Conservation (phyloP, 345 rosid species). For the Psidium guajava region DNA sequence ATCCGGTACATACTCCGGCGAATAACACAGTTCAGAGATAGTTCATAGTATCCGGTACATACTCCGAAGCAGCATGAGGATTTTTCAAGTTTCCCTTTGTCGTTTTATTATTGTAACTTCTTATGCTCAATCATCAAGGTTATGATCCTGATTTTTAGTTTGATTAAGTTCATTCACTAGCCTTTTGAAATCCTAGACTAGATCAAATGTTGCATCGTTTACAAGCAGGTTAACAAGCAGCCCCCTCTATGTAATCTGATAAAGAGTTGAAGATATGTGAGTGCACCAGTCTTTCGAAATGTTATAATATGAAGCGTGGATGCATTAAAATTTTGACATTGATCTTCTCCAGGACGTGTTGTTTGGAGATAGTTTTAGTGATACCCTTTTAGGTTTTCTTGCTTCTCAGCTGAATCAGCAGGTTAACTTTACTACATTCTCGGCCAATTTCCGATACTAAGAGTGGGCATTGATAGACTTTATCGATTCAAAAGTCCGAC, state of each 20-base stretch:
- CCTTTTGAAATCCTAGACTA: neutral
- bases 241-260: neutral
- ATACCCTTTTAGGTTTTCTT: neutral
- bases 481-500: neutral
- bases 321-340: neutral
- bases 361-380: neutral
- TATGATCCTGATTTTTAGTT: neutral
- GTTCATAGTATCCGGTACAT: neutral
- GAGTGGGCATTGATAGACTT: neutral
- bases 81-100: neutral
- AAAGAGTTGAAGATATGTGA: neutral
- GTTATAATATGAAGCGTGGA: neutral
- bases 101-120: neutral
- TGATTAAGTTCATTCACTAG: neutral
- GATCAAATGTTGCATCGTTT: neutral
- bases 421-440: neutral
- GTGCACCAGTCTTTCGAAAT: neutral
- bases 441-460: neutral
- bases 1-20: neutral
- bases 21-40: neutral
- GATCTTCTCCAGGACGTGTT: neutral
- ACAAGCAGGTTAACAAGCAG: neutral
- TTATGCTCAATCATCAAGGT: neutral
- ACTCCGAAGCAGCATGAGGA: neutral
- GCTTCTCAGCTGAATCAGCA: neutral